Conservation (phyloP, 2,329 filamentous ascomycete genomes). For the Dactylonectria estremocensis region DNA sequence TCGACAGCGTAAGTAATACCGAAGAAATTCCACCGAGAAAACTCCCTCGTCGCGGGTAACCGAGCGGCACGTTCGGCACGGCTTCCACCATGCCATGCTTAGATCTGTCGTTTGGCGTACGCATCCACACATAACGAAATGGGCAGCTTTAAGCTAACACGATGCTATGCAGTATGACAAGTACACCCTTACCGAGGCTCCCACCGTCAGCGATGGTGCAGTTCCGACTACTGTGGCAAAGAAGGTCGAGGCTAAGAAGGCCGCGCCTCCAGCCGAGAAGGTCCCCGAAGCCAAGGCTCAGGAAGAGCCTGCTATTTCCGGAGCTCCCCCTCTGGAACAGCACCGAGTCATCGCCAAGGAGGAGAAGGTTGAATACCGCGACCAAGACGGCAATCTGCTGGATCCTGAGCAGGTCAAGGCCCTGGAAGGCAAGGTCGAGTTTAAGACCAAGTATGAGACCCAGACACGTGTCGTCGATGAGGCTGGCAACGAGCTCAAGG, state of each 20-base stretch:
- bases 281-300: background rate
- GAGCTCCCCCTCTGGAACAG: constrained; percentile 65
- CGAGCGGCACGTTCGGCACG: constrained; percentile 25
- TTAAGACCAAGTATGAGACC: constrained; percentile 97
- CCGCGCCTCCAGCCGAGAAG: constrained; percentile 44
- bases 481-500: constrained; percentile 81
- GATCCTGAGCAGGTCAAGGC: constrained; percentile 86
- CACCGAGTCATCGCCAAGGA: constrained; percentile 72
- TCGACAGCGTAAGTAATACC: constrained; percentile 80
- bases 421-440: constrained; percentile 93
- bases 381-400: constrained; percentile 92
- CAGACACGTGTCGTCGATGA: constrained; percentile 87
- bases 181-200: constrained; percentile 55
- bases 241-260: constrained; percentile 46
- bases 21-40: constrained; percentile 54
- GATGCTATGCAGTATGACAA: constrained; percentile 61
- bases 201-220: constrained; percentile 45
- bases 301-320: constrained; percentile 60
- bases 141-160: constrained; percentile 36
- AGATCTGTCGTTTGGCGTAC: constrained; percentile 26
- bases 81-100: constrained; percentile 24
- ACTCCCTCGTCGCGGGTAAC: constrained; percentile 46
- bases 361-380: constrained; percentile 93
- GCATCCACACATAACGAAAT: background rate
- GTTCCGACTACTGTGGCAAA: constrained; percentile 50